Percentiles rank a stretch among this genome's conserved stretches.
These are phyloP conservation scores for Gastrodia elata DNA, from an alignment of 106 monocot genomes.

Conservation along the genomic window DNA sequence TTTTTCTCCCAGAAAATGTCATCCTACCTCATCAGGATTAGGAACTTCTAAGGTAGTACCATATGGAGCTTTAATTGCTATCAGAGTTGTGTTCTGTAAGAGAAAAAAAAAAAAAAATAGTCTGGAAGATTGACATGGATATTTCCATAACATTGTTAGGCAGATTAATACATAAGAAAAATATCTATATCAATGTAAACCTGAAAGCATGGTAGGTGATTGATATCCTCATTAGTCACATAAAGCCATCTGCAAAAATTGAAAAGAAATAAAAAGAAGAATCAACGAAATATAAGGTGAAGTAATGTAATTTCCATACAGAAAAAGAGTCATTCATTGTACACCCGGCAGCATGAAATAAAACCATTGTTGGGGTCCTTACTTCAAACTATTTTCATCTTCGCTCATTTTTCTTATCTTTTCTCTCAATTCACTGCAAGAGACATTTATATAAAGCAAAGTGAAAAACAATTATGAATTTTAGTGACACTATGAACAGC, in stretches of 20 bases:
- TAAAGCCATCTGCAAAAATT: slow-evolving; percentile 67
- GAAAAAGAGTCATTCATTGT: background rate
- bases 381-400: slow-evolving; percentile 76
- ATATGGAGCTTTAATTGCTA: slow-evolving; percentile 95
- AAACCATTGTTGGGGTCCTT: background rate
- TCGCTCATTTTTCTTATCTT: slow-evolving; percentile 50
- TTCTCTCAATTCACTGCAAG: slow-evolving; percentile 62
- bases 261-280: background rate
- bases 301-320: background rate
- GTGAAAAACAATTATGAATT: background rate
- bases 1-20: background rate
- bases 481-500: background rate
- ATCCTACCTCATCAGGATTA: slow-evolving; percentile 78
- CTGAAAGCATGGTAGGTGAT: slow-evolving; percentile 83
- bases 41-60: slow-evolving; percentile 94
- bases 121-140: background rate
- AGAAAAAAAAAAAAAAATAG: slow-evolving; percentile 8
- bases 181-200: slow-evolving; percentile 13
- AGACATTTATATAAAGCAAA: background rate
- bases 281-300: background rate
- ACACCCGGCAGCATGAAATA: background rate
- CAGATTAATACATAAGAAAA: background rate
- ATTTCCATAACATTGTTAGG: background rate
- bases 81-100: slow-evolving; percentile 73
- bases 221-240: slow-evolving; percentile 94